Conservation (phyloP, 2,329 filamentous ascomycete genomes). For the Metarhizium album region DNA sequence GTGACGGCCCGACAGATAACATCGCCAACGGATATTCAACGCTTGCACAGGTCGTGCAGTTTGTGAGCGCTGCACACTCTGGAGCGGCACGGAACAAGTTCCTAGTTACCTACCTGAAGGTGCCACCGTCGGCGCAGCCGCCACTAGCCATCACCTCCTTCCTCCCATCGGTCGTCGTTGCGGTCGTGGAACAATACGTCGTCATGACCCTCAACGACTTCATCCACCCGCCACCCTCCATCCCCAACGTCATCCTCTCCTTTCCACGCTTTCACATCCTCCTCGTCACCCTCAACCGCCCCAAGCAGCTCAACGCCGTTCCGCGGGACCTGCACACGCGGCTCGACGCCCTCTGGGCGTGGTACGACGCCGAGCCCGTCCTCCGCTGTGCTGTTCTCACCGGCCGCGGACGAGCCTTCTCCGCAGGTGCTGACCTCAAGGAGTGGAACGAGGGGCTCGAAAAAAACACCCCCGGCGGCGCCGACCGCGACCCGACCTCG, state of each 20-base stretch:
- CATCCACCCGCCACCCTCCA: constrained; percentile 26
- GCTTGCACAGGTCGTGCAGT: no score
- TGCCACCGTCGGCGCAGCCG: no score
- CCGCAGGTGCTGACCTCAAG: constrained; percentile 55
- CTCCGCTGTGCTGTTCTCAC: constrained; percentile 54
- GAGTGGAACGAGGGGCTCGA: constrained; percentile 41
- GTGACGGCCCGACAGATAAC: neutral
- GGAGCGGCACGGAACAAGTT: no score
- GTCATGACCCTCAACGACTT: constrained; percentile 16
- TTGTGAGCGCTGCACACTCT: no score
- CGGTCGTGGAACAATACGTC: no score
- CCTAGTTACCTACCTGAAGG: no score
- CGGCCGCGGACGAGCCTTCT: constrained; percentile 52
- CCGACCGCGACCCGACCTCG: constrained; percentile 16
- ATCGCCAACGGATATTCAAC: no score
- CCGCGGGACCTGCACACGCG: constrained; percentile 35
- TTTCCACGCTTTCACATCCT: constrained; percentile 45
- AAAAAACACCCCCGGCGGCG: constrained; percentile 4
- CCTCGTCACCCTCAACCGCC: neutral
- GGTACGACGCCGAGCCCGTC: constrained; percentile 50
- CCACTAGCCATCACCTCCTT: no score
- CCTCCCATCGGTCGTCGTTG: no score
- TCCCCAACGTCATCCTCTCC: constrained; percentile 31
- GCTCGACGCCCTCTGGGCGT: constrained; percentile 39
- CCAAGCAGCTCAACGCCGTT: constrained; percentile 43